Conservation (phyloP, 495 filamentous ascomycete species). For the Immersiella caudata region DNA sequence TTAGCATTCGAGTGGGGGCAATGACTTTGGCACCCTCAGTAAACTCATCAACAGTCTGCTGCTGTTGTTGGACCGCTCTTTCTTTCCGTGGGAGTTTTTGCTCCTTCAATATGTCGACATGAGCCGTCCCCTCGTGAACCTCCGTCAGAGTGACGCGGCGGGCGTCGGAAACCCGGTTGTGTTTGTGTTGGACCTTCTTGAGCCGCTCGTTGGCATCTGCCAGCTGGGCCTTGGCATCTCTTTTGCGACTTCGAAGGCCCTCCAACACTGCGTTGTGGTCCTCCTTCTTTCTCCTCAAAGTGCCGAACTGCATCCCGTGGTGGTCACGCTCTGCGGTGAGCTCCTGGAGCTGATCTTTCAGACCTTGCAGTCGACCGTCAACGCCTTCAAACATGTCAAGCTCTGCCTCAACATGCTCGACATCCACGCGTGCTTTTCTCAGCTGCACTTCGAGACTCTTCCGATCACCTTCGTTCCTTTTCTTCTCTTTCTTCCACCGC, state of each 20-base stretch:
- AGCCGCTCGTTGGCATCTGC: slow-evolving; percentile 53
- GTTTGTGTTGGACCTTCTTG: slow-evolving; percentile 62
- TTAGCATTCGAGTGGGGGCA: slow-evolving; percentile 59
- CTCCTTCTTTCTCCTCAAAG: slow-evolving; percentile 38
- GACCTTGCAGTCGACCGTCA: slow-evolving; percentile 42
- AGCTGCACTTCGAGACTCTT: slow-evolving; percentile 31
- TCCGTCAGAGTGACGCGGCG: slow-evolving; percentile 59
- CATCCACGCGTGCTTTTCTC: slow-evolving; percentile 28
- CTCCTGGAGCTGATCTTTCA: slow-evolving; percentile 40
- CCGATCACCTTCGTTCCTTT: slow-evolving; percentile 52
- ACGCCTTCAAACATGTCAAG: slow-evolving; percentile 49
- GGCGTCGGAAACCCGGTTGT: slow-evolving; percentile 49
- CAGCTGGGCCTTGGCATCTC: slow-evolving; percentile 37
- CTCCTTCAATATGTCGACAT: slow-evolving; percentile 52
- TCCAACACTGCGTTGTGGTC: slow-evolving; percentile 43
- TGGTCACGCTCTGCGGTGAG: slow-evolving; percentile 37
- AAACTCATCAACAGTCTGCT: slow-evolving; percentile 54
- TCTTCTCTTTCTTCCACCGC: slow-evolving; percentile 58
- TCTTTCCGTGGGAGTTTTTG: slow-evolving; percentile 49
- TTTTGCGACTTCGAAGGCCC: slow-evolving; percentile 30
- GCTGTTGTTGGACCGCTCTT: slow-evolving; percentile 50
- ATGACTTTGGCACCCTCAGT: slow-evolving; percentile 60
- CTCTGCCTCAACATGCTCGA: slow-evolving; percentile 36
- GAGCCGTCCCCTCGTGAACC: slow-evolving; percentile 66
- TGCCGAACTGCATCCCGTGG: slow-evolving; percentile 47